Base-by-base conservation (phyloP, 768 basidiomycete genomes). In the Lactifluus subvellereus region DNA sequence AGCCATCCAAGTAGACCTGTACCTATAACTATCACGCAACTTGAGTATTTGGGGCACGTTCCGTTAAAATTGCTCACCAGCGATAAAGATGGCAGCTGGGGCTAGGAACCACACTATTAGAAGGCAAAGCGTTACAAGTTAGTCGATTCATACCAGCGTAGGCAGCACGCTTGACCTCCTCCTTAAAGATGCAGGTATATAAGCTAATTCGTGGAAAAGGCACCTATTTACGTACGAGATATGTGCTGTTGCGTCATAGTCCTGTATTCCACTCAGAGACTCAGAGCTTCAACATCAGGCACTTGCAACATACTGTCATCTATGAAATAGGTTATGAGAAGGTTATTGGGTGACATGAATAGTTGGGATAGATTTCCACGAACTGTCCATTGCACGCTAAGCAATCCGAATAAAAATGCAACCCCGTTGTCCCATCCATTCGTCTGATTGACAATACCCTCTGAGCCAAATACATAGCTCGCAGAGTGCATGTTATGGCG, bases 311-410 rank as follows among this genome's bases (percentile, higher is more conserved):
- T 69, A 85, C 84, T 64, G 84, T 85, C 83, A 84, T 85, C 83
- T 84, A 61, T 43, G 59, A 50, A 49, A 54, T 6, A 14, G 47
- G 20, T 3, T 22, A 27, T 48, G 11, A 22, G 11, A 48, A 59
- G 30, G 59, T n/a, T 61, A 60, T 37, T 35, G 57, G 18, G 52
- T 27, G 54, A 38, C 16, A 7, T 3, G 27, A 49, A 20, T 27
- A 13, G 33, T 40, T 20, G 18, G 10, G 38, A 38, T 43, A 37
- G 20, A 27, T 14, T 42, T n/a, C 27, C n/a, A 75, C 86, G 38
- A 68, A 90, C 86, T 67, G 89, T 91, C 89, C 91, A 93, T 71
- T 93, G 91, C 22, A 95, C 93, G 61, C 86, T 88, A 33, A 94
- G 78, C 55, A 94, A 74, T 30, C 92, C 93, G 67, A 96, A 87